Conservation (phyloP, 805 yeast genomes). For the Saccharomyces jurei region DNA sequence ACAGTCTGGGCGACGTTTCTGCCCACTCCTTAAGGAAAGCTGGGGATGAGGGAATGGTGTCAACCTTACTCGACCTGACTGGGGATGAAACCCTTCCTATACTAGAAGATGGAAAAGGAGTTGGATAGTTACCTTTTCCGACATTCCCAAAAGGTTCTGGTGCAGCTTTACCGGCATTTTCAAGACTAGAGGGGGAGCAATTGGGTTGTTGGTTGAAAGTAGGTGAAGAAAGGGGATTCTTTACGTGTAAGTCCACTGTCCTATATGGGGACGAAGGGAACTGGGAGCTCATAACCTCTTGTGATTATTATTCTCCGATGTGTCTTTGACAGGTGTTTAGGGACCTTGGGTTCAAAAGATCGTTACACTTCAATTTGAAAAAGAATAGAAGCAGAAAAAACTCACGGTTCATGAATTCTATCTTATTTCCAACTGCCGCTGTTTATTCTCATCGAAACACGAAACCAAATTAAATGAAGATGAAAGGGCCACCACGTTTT, state of each 20-base stretch:
- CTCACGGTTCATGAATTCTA: not conserved
- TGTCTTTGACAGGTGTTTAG: not conserved
- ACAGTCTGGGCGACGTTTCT: not conserved
- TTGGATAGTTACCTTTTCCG: constrained; percentile 41
- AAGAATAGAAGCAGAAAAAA: not conserved
- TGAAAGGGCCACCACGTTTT: not conserved
- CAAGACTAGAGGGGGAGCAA: not conserved
- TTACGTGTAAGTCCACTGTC: not conserved
- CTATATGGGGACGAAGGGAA: not conserved
- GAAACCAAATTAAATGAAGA: not conserved
- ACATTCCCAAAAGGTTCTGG: not conserved
- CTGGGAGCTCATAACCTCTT: not conserved
- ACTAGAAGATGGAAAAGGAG: constrained; percentile 66
- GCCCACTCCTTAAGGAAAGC: not conserved
- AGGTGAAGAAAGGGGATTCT: not conserved
- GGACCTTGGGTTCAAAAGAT: not conserved
- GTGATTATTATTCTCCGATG: not conserved
- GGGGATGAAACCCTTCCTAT: constrained; percentile 37
- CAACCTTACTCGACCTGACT: constrained; percentile 10
- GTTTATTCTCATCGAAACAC: not conserved
- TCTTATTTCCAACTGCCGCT: not conserved
- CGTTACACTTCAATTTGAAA: not conserved
- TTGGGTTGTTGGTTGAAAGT: not conserved
- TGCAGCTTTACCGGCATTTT: not conserved
- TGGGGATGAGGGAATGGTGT: constrained; percentile 1